These are phyloP conservation scores for Phytophthora pistaciae DNA, from an alignment of 352 stramenopile species.

Conservation along the genomic window DNA sequence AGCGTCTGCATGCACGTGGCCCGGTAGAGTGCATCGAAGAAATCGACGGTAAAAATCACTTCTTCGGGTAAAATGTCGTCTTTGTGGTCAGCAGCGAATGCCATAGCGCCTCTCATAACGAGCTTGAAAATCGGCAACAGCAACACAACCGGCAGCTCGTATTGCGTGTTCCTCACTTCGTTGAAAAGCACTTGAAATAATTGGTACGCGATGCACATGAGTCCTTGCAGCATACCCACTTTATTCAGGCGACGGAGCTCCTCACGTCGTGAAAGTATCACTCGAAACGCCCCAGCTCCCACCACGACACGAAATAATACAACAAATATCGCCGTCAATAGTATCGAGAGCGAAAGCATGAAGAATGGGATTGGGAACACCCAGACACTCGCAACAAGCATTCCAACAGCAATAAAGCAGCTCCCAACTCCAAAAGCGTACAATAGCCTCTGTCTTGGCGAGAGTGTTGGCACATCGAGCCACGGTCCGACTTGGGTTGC, in stretches of 20 bases:
- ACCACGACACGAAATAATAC: not conserved
- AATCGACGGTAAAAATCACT: slow-evolving; percentile 17
- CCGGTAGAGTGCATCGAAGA: not conserved
- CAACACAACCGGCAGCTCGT: slow-evolving; percentile 15
- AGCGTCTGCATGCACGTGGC: not conserved
- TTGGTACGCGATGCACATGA: slow-evolving; percentile 12
- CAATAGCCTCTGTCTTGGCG: not conserved
- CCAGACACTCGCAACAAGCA: not conserved
- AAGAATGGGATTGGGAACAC: slow-evolving; percentile 8
- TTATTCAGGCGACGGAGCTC: slow-evolving; percentile 11
- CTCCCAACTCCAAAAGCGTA: not conserved
- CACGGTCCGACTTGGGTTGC: not conserved
- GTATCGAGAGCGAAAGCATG: not conserved
- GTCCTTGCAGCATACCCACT: not conserved
- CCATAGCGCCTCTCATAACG: not conserved
- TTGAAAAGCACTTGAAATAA: slow-evolving; percentile 14
- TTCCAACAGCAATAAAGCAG: not conserved
- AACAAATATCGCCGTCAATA: not conserved
- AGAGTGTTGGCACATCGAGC: slow-evolving; percentile 8
- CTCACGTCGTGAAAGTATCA: not conserved
- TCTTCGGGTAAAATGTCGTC: slow-evolving; percentile 19
- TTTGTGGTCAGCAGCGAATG: not conserved
- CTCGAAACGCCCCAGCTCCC: not conserved
- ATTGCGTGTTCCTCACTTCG: slow-evolving; percentile 3
- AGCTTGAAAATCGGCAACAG: slow-evolving; percentile 6